A percentile compares a stretch with the other conserved stretches of the same genome.
These are phyloP conservation scores for Paraphoma chrysanthemicola DNA, from an alignment of 2,329 filamentous ascomycete genomes.

Conservation along the genomic window DNA sequence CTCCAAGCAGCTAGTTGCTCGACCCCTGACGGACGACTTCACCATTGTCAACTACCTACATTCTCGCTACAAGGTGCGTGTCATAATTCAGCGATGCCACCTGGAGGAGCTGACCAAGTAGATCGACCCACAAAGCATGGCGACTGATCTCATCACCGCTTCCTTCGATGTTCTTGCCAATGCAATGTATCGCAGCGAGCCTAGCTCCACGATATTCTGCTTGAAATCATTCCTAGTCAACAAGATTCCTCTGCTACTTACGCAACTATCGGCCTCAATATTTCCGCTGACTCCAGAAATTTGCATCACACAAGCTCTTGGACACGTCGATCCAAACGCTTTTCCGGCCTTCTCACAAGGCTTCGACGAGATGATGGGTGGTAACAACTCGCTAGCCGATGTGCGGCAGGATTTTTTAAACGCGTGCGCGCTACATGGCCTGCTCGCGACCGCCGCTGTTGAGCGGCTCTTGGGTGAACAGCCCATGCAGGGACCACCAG, in stretches of 20 bases:
- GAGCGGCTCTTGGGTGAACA: slow-evolving; percentile 83
- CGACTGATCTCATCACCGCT: slow-evolving; percentile 83
- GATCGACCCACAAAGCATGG: slow-evolving; percentile 78
- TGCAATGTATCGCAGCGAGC: slow-evolving; percentile 75
- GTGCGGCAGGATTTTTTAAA: slow-evolving; percentile 87
- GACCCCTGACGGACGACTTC: slow-evolving; percentile 83
- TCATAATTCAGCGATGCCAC: background rate
- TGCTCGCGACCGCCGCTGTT: slow-evolving; percentile 81
- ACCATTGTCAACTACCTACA: slow-evolving; percentile 80
- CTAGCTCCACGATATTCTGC: slow-evolving; percentile 68
- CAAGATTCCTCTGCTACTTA: slow-evolving; percentile 69
- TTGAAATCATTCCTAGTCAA: slow-evolving; percentile 87
- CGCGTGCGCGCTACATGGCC: slow-evolving; percentile 83
- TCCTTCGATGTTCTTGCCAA: slow-evolving; percentile 91
- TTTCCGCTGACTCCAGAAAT: slow-evolving; percentile 68
- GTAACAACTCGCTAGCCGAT: slow-evolving; percentile 65
- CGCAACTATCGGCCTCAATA: slow-evolving; percentile 63
- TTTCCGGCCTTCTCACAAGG: slow-evolving; percentile 71
- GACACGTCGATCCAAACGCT: slow-evolving; percentile 65
- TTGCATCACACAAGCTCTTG: slow-evolving; percentile 71
- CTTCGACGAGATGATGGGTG: slow-evolving; percentile 63
- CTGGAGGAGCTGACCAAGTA: slow-evolving; percentile 40
- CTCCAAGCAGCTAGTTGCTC: slow-evolving; percentile 71
- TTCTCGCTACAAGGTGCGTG: slow-evolving; percentile 78
- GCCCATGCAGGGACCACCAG: slow-evolving; percentile 78